Evolutionary conservation across 2,329 filamentous ascomycete genomes (phyloP).

Genomic region (Beauveria pseudobassiana): DNA sequence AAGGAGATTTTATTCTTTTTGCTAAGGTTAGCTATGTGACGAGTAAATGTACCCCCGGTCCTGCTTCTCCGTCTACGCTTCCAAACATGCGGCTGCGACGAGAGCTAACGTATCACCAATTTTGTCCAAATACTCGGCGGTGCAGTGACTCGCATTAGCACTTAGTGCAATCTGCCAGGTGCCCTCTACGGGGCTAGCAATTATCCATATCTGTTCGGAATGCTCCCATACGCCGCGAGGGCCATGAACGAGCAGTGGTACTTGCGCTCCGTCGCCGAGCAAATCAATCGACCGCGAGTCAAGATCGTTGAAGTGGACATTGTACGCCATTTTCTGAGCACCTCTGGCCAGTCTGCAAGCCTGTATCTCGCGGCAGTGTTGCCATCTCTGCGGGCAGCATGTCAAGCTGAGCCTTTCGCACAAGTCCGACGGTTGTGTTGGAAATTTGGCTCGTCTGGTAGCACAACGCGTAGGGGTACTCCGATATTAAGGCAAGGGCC

Average conservation of each 20-base stretch:
- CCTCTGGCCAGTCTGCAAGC: background rate
- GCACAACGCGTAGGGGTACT: background rate
- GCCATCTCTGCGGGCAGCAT: background rate
- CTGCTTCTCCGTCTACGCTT: background rate
- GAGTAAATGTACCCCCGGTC: too few species aligned
- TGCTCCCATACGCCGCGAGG: background rate
- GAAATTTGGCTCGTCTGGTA: background rate
- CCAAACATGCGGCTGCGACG: background rate
- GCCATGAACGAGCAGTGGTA: background rate
- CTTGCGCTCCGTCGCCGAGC: background rate
- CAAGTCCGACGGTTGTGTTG: background rate
- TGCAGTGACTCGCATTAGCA: background rate
- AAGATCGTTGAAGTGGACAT: background rate
- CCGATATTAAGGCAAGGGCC: background rate
- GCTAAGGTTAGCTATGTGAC: too few species aligned
- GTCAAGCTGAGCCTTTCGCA: background rate
- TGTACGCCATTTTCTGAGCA: background rate
- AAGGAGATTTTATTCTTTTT: too few species aligned
- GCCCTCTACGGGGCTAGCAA: background rate
- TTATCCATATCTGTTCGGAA: background rate
- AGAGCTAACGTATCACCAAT: background rate
- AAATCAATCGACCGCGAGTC: background rate
- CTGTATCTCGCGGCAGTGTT: background rate
- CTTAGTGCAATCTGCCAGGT: background rate
- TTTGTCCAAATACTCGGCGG: background rate